Evolutionary conservation across 2,329 filamentous ascomycete genomes (phyloP).

Genomic region (Fusarium oligoseptatum): DNA sequence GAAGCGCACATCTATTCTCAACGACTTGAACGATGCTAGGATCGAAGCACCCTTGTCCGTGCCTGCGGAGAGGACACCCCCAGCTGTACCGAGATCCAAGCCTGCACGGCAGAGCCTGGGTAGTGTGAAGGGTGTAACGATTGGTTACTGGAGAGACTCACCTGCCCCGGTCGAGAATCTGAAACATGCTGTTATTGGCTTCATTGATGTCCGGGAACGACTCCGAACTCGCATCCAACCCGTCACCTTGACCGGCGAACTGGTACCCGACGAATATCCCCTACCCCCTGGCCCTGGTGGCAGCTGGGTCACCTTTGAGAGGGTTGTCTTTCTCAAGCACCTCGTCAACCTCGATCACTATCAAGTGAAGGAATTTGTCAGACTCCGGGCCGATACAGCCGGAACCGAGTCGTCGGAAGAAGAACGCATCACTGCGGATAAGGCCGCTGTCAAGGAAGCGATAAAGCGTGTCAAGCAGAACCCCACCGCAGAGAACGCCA

Average conservation of each 20-base stretch:
- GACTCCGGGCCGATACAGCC: conserved; percentile 61
- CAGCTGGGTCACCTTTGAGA: conserved; percentile 74
- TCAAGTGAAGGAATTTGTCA: conserved; percentile 73
- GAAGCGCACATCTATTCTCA: conserved; percentile 66
- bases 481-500: conserved; percentile 58
- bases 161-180: conserved; percentile 60
- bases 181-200: conserved; percentile 72
- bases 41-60: conserved; percentile 54
- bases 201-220: conserved; percentile 72
- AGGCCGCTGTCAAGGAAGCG: conserved; percentile 62
- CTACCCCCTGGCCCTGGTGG: conserved; percentile 71
- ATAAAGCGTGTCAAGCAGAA: conserved; percentile 58
- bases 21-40: conserved; percentile 63
- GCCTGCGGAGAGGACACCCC: conserved; percentile 48
- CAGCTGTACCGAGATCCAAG: conserved; percentile 44
- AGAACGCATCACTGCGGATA: conserved; percentile 55
- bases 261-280: conserved; percentile 61
- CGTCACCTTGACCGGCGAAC: conserved; percentile 61
- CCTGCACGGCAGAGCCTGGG: conserved; percentile 46
- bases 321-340: conserved; percentile 70
- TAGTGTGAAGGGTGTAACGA: conserved; percentile 61
- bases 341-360: conserved; percentile 68
- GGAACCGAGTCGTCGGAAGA: conserved; percentile 56
- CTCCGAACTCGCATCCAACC: conserved; percentile 71
- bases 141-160: conserved; percentile 74